A percentile compares a stretch with the other conserved stretches of the same genome.
Conservation (phyloP, 352 stramenopile species). For the Plasmopara halstedii region DNA sequence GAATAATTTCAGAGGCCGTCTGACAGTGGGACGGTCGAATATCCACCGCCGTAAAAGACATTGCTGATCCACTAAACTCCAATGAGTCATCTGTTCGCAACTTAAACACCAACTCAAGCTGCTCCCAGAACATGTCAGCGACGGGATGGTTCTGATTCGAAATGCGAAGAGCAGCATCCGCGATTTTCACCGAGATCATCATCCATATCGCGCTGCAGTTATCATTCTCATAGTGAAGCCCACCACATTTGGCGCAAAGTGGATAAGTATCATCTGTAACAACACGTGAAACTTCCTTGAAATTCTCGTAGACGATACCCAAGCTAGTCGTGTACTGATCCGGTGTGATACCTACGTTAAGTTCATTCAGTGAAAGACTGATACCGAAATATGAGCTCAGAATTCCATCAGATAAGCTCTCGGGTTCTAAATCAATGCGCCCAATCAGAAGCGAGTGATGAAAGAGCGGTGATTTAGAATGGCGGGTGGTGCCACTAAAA, state of each 20-base stretch:
- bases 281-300: slow-evolving; percentile 66
- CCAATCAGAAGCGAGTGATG: slow-evolving; percentile 75
- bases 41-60: slow-evolving; percentile 57
- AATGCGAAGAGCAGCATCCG: slow-evolving; percentile 68
- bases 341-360: slow-evolving; percentile 50
- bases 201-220: slow-evolving; percentile 74
- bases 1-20: slow-evolving; percentile 57
- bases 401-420: slow-evolving; percentile 49
- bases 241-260: slow-evolving; percentile 46
- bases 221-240: slow-evolving; percentile 56
- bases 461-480: slow-evolving; percentile 54
- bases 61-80: slow-evolving; percentile 49
- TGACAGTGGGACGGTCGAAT: slow-evolving; percentile 45
- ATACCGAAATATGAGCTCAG: slow-evolving; percentile 63
- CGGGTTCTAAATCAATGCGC: slow-evolving; percentile 62
- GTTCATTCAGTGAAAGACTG: slow-evolving; percentile 67
- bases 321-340: slow-evolving; percentile 69
- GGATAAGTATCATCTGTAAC: slow-evolving; percentile 80
- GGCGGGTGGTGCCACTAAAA: slow-evolving; percentile 59
- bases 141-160: slow-evolving; percentile 47
- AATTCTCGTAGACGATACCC: slow-evolving; percentile 84
- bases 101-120: slow-evolving; percentile 70
- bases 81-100: slow-evolving; percentile 78
- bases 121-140: slow-evolving; percentile 71
- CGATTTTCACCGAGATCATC: slow-evolving; percentile 65